A percentile compares a stretch with the other conserved stretches of the same genome.
phyloP scores from a whole-genome alignment of 1,284 basidiomycete species.

The Ustilago bromivora region DNA sequence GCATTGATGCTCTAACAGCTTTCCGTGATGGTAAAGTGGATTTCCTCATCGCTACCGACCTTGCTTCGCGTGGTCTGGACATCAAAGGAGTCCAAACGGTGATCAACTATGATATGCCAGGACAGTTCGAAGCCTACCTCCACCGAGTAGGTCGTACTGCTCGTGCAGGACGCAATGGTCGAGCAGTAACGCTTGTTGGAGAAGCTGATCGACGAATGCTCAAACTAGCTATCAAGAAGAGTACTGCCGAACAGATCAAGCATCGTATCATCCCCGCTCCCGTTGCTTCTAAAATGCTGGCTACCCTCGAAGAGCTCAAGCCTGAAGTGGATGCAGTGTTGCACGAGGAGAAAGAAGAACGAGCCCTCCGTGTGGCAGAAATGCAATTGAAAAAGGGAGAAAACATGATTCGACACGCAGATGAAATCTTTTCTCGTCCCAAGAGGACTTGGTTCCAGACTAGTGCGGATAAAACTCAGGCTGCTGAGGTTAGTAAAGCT shows the following conservation, averaged over 20 bases:
- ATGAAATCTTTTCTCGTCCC: slow-evolving; percentile 93
- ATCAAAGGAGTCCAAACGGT: slow-evolving; percentile 95
- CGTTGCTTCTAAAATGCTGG: slow-evolving; percentile 78
- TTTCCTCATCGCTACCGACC: slow-evolving; percentile 90
- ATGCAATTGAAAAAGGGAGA: slow-evolving; percentile 96
- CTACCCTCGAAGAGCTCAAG: slow-evolving; percentile 80
- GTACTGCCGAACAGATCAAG: slow-evolving; percentile 83
- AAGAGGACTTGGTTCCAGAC: slow-evolving; percentile 98
- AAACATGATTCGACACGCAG: slow-evolving; percentile 93
- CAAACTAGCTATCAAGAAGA: slow-evolving; percentile 93
- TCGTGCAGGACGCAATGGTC: slow-evolving; percentile 47
- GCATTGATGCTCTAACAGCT: slow-evolving; percentile 88
- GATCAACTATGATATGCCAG: slow-evolving; percentile 97
- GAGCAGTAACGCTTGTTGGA: slow-evolving; percentile 93
- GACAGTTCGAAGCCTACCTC: slow-evolving; percentile 94
- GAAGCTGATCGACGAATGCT: slow-evolving; percentile 96
- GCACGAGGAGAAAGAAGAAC: slow-evolving; percentile 95
- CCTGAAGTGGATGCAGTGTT: slow-evolving; percentile 84
- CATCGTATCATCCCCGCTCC: slow-evolving; percentile 91
- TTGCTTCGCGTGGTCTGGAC: slow-evolving; percentile 98
- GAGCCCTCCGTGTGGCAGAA: slow-evolving; percentile 79
- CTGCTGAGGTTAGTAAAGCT: slow-evolving; percentile 34
- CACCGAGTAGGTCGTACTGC: slow-evolving; percentile 85
- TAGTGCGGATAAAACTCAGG: slow-evolving; percentile 80
- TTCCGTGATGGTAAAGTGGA: slow-evolving; percentile 86